Evolutionary conservation across 306 rosid species (phyloP).

Genomic region (Fragaria vesca): DNA sequence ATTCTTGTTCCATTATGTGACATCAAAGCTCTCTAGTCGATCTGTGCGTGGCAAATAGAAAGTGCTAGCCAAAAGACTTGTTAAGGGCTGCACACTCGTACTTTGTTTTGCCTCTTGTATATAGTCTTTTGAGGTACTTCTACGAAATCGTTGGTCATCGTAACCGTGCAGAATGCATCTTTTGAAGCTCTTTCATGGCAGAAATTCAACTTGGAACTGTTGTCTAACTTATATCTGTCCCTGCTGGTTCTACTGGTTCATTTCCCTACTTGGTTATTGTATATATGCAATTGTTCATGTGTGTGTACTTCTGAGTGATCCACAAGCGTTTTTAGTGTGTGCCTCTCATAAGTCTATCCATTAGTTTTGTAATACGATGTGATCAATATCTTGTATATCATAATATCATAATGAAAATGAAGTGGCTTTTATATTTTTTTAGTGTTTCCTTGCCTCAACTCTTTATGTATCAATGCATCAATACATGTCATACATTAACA

Average conservation of each 20-base stretch:
- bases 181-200: not conserved
- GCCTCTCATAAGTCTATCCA: not conserved
- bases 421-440: not conserved
- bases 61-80: no score
- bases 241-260: not conserved
- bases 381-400: not conserved
- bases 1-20: slow-evolving; percentile 72
- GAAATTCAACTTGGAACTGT: not conserved
- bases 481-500: no score
- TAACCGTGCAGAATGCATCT: not conserved
- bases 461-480: not conserved
- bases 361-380: not conserved
- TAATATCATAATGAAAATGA: no score
- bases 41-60: no score
- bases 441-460: not conserved
- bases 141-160: not conserved
- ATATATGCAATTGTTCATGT: not conserved
- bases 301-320: not conserved
- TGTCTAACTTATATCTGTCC: not conserved
- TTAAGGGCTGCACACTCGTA: not conserved
- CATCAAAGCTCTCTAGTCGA: not conserved
- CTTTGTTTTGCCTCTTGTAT: not conserved
- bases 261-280: not conserved
- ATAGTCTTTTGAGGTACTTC: not conserved
- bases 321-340: not conserved